phyloP scores from a whole-genome alignment of 345 rosid genomes.

The Noccaea bulbosa region DNA sequence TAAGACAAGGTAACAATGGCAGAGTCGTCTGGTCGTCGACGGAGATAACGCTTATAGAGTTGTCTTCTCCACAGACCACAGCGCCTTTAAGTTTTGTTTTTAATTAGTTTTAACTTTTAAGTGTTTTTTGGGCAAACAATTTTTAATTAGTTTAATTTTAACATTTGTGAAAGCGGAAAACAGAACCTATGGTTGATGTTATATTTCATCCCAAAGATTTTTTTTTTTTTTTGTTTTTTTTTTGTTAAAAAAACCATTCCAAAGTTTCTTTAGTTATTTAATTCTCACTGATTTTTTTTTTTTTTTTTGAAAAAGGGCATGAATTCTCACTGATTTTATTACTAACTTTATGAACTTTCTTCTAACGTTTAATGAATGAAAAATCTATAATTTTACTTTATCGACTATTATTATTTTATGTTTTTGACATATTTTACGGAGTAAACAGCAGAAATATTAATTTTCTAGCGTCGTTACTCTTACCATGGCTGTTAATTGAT shows the following conservation, averaged over 20 bases:
- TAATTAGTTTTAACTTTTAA: neutral
- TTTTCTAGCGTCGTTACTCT: neutral
- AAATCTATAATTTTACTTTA: neutral
- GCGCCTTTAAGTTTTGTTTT: neutral
- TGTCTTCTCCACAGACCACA: no score
- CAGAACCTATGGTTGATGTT: neutral
- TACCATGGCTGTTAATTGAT: neutral
- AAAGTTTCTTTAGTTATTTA: neutral
- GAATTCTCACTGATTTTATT: constrained; percentile 17
- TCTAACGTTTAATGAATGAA: neutral
- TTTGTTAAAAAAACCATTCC: no score
- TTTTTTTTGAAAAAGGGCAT: no score
- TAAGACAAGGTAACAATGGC: constrained; percentile 6
- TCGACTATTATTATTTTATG: neutral
- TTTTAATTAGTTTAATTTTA: neutral
- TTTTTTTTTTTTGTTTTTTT: neutral
- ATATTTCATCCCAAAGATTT: neutral
- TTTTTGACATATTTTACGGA: neutral
- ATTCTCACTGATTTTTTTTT: no score
- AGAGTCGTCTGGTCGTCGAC: constrained; percentile 16
- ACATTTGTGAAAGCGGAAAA: neutral
- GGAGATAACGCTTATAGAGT: constrained; percentile 5
- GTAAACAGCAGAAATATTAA: neutral
- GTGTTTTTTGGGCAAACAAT: neutral
- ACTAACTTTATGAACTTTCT: neutral